Percentiles rank a stretch among this genome's conserved stretches.
phyloP scores from a whole-genome alignment of 768 basidiomycete genomes.

The Kockovaella imperatae region DNA sequence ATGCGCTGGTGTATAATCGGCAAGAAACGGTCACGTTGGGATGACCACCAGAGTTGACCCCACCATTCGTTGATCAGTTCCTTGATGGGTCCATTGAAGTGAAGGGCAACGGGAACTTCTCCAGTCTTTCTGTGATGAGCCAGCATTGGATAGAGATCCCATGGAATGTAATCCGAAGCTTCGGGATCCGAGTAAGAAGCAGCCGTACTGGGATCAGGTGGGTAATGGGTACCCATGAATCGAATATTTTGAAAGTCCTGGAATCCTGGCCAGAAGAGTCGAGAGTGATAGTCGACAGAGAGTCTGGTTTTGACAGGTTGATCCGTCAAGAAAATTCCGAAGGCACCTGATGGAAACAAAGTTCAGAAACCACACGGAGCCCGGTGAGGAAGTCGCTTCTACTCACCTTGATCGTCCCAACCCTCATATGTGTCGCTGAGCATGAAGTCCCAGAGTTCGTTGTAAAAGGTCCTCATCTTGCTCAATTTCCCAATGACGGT shows the following conservation, averaged over 20 bases:
- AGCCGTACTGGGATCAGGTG: too few relatives aligned
- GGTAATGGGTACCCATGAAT: neutral
- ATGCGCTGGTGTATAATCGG: neutral
- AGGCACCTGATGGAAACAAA: neutral
- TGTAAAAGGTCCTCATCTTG: neutral
- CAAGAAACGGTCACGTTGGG: neutral
- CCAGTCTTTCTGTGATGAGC: neutral
- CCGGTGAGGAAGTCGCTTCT: too few relatives aligned
- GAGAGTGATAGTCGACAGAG: neutral
- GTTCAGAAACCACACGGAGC: neutral
- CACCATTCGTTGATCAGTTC: neutral
- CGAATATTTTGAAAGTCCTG: neutral
- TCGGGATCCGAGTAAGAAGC: too few relatives aligned
- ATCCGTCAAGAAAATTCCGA: neutral
- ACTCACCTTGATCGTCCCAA: neutral
- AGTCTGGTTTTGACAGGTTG: too few relatives aligned
- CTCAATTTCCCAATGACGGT: neutral
- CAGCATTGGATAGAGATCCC: neutral
- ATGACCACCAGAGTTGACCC: neutral
- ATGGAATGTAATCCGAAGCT: too few relatives aligned
- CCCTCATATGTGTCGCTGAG: neutral
- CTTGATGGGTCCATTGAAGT: neutral
- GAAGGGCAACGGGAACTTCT: neutral
- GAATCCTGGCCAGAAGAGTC: neutral
- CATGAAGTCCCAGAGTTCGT: neutral